phyloP scores from a whole-genome alignment of 306 rosid species.

The Cucurbita moschata region DNA sequence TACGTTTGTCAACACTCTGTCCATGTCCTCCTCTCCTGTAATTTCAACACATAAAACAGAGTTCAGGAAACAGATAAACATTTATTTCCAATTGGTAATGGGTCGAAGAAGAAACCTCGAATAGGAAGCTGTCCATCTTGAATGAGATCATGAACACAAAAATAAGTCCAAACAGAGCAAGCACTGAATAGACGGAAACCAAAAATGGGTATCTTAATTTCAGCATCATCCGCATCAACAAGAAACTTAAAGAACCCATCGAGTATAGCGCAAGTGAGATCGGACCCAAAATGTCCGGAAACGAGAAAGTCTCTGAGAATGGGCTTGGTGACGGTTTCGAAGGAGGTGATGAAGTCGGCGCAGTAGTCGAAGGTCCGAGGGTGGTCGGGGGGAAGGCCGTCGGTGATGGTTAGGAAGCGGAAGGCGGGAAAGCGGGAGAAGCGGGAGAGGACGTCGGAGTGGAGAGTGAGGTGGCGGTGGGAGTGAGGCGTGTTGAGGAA shows the following conservation, averaged over 20 bases:
- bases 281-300: not conserved
- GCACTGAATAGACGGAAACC: slow-evolving; percentile 30
- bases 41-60: not conserved
- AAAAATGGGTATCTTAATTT: slow-evolving; percentile 18
- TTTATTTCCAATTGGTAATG: not conserved
- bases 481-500: slow-evolving; percentile 25
- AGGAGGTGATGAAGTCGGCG: not conserved
- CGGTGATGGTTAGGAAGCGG: slow-evolving; percentile 25
- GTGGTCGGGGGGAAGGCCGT: slow-evolving; percentile 6
- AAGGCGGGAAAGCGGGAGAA: slow-evolving; percentile 16
- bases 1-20: slow-evolving; percentile 15
- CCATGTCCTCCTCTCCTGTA: slow-evolving; percentile 43
- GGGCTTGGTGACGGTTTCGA: slow-evolving; percentile 11
- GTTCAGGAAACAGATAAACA: no score
- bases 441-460: slow-evolving; percentile 9
- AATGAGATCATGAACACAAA: slow-evolving; percentile 15
- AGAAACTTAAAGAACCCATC: slow-evolving; percentile 25
- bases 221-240: slow-evolving; percentile 9
- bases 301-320: slow-evolving; percentile 12
- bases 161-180: slow-evolving; percentile 28
- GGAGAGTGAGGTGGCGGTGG: slow-evolving; percentile 15
- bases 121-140: slow-evolving; percentile 29
- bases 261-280: slow-evolving; percentile 16
- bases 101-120: slow-evolving; percentile 12
- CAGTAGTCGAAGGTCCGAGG: not conserved